phyloP scores from a whole-genome alignment of 495 filamentous ascomycete genomes.

The Tricharina praecox region DNA sequence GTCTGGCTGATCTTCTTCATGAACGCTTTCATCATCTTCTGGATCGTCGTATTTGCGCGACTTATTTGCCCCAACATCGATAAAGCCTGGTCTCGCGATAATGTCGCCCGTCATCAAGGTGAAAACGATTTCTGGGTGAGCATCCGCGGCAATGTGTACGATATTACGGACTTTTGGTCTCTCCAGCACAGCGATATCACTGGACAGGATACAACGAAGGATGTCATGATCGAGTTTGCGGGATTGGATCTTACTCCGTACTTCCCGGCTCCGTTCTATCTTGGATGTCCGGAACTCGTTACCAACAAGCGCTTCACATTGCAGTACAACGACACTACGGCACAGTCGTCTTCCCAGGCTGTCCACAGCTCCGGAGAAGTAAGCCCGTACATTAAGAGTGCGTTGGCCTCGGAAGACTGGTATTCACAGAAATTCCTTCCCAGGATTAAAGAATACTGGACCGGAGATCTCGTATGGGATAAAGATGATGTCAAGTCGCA shows the following conservation, averaged over 20 bases:
- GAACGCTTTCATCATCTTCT: constrained; percentile 77
- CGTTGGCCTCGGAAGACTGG: constrained; percentile 51
- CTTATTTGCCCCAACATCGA: constrained; percentile 80
- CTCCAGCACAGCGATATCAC: constrained; percentile 57
- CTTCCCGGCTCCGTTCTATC: constrained; percentile 61
- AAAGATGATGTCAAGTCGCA: constrained; percentile 37
- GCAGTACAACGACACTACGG: constrained; percentile 42
- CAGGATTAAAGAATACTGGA: constrained; percentile 66
- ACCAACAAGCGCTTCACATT: constrained; percentile 36
- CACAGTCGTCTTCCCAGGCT: constrained; percentile 25
- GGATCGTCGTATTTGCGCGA: constrained; percentile 71
- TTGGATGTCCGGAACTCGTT: constrained; percentile 54
- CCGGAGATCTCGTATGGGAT: constrained; percentile 65
- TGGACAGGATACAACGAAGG: constrained; percentile 38
- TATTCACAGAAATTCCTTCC: constrained; percentile 58
- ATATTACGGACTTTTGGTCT: constrained; percentile 75
- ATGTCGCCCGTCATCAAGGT: constrained; percentile 55
- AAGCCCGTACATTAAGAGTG: constrained; percentile 36
- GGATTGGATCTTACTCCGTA: constrained; percentile 69
- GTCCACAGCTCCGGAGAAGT: constrained; percentile 51
- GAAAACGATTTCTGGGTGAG: constrained; percentile 74
- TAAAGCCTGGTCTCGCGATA: constrained; percentile 66
- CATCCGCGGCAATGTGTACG: constrained; percentile 78
- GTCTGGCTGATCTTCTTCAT: constrained; percentile 62
- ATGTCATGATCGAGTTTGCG: constrained; percentile 57